These are phyloP conservation scores for Macrolepiota albuminosa DNA, from an alignment of 768 basidiomycete genomes.

Conservation along the genomic window DNA sequence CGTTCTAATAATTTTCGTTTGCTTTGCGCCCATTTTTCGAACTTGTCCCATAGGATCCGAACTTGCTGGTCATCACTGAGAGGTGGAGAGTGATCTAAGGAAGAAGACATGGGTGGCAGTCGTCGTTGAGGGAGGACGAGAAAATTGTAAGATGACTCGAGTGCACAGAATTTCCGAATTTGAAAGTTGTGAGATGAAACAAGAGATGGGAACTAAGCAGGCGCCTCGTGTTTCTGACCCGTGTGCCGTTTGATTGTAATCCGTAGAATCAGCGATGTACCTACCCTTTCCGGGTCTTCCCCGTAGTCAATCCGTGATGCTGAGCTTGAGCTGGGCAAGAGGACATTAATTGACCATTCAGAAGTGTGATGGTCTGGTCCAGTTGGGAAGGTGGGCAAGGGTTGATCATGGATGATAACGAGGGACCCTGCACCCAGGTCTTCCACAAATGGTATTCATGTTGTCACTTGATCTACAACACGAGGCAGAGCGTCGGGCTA, in stretches of 20 bases:
- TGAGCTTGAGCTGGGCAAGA: slow-evolving; percentile 11
- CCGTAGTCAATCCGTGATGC: slow-evolving; percentile 26
- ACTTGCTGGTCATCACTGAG: slow-evolving; percentile 18
- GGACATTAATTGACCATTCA: slow-evolving; percentile 10
- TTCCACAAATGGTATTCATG: slow-evolving; percentile 10
- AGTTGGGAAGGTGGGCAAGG: slow-evolving; percentile 16
- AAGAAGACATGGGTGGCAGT: slow-evolving; percentile 13
- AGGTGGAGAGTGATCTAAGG: slow-evolving; percentile 15
- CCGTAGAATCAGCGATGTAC: slow-evolving; percentile 21
- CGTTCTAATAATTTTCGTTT: slow-evolving; percentile 22
- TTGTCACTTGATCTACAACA: slow-evolving; percentile 23
- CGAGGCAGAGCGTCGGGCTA: slow-evolving; percentile 25
- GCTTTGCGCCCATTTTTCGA: slow-evolving; percentile 27
- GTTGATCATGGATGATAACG: slow-evolving; percentile 18
- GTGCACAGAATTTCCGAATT: slow-evolving; percentile 25
- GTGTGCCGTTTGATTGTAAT: slow-evolving; percentile 29
- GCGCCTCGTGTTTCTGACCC: slow-evolving; percentile 37
- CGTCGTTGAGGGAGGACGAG: slow-evolving; percentile 15
- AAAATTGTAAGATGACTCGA: slow-evolving; percentile 27
- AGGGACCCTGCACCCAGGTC: slow-evolving; percentile 10
- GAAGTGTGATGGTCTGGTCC: slow-evolving; percentile 6
- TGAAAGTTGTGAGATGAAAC: slow-evolving; percentile 24
- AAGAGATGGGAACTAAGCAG: slow-evolving; percentile 31
- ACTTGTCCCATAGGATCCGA: slow-evolving; percentile 30
- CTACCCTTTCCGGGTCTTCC: slow-evolving; percentile 25